These are phyloP conservation scores for Colletotrichum sansevieriae DNA, from an alignment of 2,329 filamentous ascomycete genomes.

Conservation along the genomic window DNA sequence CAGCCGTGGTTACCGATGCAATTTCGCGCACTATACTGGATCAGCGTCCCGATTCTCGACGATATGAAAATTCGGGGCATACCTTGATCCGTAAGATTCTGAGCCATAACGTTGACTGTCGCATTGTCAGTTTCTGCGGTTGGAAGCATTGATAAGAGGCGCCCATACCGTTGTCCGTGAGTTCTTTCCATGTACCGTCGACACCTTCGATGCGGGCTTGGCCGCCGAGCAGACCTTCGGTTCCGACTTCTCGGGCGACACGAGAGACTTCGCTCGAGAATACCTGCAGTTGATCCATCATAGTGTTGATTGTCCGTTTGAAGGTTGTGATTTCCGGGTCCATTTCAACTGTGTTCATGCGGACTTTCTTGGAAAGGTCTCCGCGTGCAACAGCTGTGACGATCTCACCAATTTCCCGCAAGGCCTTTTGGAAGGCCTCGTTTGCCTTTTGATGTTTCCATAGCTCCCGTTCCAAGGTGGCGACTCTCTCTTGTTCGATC, in stretches of 20 bases:
- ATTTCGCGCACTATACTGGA: constrained; percentile 77
- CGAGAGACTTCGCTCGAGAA: constrained; percentile 97
- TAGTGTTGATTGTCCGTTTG: constrained; percentile 98
- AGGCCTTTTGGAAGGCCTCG: constrained; percentile 96
- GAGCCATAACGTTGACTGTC: constrained; percentile 84
- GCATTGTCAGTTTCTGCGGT: background rate
- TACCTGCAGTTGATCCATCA: constrained; percentile 98
- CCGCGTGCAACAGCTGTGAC: constrained; percentile 96
- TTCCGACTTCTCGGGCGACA: constrained; percentile 94
- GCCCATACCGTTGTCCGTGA: constrained; percentile 83
- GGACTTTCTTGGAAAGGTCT: constrained; percentile 95
- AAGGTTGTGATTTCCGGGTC: constrained; percentile 98
- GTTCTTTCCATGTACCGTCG: constrained; percentile 96
- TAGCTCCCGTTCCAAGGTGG: constrained; percentile 89
- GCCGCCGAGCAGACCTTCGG: constrained; percentile 92
- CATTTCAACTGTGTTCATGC: constrained; percentile 96
- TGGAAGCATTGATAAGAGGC: constrained; percentile 36
- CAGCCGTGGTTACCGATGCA: constrained; percentile 85
- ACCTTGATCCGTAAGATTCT: constrained; percentile 84
- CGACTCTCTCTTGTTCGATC: constrained; percentile 89
- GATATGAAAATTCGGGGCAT: constrained; percentile 40
- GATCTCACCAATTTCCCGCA: constrained; percentile 97
- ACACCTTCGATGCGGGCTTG: constrained; percentile 95
- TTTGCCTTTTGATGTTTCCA: constrained; percentile 99
- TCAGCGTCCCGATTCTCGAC: background rate